Evolutionary conservation across 441 rosid genomes (phyloP).

Genomic region (Croton setiger): DNA sequence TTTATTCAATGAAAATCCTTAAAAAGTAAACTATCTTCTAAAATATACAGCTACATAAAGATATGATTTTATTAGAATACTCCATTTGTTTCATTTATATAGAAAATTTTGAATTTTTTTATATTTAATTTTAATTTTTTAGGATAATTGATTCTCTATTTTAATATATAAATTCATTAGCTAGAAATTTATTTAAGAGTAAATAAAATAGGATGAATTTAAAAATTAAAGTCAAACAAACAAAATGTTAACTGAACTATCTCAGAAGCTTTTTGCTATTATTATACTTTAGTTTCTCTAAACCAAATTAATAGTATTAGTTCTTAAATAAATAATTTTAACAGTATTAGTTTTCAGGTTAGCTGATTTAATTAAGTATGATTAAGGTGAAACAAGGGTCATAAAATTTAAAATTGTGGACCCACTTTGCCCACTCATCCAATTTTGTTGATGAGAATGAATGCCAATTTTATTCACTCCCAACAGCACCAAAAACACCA

Average conservation of each 20-base stretch:
- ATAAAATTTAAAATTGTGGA: constrained; percentile 16
- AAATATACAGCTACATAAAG: not conserved
- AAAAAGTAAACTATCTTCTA: not conserved
- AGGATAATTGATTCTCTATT: no score
- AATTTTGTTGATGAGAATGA: constrained; percentile 39
- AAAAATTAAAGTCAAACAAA: no score
- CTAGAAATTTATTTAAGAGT: no score
- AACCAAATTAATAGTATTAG: not conserved
- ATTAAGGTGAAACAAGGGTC: constrained; percentile 5
- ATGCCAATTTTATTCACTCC: constrained; percentile 14
- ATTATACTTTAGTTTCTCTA: not conserved
- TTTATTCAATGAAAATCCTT: no score
- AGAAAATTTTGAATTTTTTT: no score
- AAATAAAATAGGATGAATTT: no score
- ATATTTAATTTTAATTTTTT: no score
- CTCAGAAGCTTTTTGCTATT: no score
- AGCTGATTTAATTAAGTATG: not conserved
- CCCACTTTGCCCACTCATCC: constrained; percentile 25
- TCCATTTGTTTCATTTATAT: no score
- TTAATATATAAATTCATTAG: no score
- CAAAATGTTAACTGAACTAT: no score
- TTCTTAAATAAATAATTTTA: no score
- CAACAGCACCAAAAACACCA: constrained; percentile 26
- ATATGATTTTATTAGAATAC: not conserved
- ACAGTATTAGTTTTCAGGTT: not conserved